These are phyloP conservation scores for Aspergillus glaucus DNA, from an alignment of 2,329 filamentous ascomycete species.

Conservation along the genomic window DNA sequence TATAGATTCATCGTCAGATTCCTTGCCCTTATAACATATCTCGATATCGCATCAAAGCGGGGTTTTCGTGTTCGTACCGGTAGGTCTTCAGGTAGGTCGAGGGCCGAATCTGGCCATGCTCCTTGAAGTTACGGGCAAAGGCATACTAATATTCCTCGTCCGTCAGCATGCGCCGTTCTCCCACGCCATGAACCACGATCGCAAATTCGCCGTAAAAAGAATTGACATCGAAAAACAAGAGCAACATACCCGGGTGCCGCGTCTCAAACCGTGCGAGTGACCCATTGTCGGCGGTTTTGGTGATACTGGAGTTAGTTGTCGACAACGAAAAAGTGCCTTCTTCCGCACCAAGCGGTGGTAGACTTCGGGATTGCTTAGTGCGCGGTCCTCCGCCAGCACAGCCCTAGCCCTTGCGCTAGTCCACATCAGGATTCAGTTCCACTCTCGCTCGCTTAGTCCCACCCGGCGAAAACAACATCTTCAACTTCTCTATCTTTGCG, in stretches of 20 bases:
- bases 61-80: constrained; percentile 53
- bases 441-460: constrained; percentile 18
- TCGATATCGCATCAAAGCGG: constrained; percentile 8
- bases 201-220: not conserved
- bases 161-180: constrained; percentile 20
- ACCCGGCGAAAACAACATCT: constrained; percentile 12
- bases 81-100: constrained; percentile 93
- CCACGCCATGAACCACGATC: constrained; percentile 5
- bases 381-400: constrained; percentile 13
- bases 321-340: constrained; percentile 27
- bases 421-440: constrained; percentile 9
- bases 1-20: constrained; percentile 45
- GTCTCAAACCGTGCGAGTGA: constrained; percentile 81
- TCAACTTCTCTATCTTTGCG: constrained; percentile 14
- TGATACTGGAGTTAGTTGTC: constrained; percentile 34
- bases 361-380: constrained; percentile 21
- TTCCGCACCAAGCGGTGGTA: constrained; percentile 18
- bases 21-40: constrained; percentile 16
- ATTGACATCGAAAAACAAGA: constrained; percentile 1
- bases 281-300: constrained; percentile 63
- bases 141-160: constrained; percentile 57
- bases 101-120: constrained; percentile 89
- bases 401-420: constrained; percentile 19
- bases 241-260: constrained; percentile 71
- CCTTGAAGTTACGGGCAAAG: constrained; percentile 90